A percentile compares a stretch with the other conserved stretches of the same genome.
Conservation (phyloP, 2,329 filamentous ascomycete species). For the Ophiostoma australiae region DNA sequence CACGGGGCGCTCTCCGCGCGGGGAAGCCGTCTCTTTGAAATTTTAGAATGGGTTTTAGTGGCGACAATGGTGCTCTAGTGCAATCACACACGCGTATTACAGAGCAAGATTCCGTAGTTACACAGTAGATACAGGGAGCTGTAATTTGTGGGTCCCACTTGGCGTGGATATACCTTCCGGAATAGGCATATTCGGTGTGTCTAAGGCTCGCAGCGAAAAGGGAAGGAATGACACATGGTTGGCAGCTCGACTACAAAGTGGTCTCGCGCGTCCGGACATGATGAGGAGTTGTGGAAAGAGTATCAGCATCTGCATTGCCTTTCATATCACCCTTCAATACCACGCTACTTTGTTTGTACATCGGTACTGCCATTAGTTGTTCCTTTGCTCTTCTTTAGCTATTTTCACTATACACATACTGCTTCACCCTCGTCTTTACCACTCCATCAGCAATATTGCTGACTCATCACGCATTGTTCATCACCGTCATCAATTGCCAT, state of each 20-base stretch:
- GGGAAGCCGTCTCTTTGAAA: not conserved
- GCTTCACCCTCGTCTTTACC: not conserved
- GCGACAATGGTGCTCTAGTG: not conserved
- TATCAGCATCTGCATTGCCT: not conserved
- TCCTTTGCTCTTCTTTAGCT: not conserved
- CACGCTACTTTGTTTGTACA: not conserved
- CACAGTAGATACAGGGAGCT: not conserved
- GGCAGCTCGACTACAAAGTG: slow-evolving; percentile 21
- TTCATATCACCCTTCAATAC: not conserved
- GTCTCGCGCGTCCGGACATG: slow-evolving; percentile 19
- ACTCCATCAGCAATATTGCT: not conserved
- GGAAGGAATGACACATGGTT: slow-evolving; percentile 2
- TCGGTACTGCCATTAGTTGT: not conserved
- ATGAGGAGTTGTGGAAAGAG: not conserved
- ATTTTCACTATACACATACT: not conserved
- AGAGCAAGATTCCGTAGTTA: not conserved
- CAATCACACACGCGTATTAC: not conserved
- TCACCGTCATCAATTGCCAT: not conserved
- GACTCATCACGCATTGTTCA: not conserved
- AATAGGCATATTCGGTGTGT: slow-evolving; percentile 18
- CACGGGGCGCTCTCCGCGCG: slow-evolving; percentile 3
- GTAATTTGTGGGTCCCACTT: not conserved
- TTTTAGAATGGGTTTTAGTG: not conserved
- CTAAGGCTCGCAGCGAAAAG: slow-evolving; percentile 2
- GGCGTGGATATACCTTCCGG: slow-evolving; percentile 16